Evolutionary conservation across 768 basidiomycete species (phyloP).

Genomic region (Trametes coccinea): DNA sequence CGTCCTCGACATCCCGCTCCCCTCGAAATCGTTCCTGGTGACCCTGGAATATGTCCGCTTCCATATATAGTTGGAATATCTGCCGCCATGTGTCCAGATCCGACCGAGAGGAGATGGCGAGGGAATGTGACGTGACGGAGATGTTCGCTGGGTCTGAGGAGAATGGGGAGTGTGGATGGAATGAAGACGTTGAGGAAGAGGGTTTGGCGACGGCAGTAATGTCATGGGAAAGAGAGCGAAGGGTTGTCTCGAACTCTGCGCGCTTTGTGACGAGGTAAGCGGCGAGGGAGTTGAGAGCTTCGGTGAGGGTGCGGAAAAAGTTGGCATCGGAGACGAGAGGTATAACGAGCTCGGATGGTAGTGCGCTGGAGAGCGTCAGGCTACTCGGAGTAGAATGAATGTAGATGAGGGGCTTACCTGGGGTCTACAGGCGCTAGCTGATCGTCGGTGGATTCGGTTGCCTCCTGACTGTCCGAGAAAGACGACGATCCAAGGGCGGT

Average conservation of each 20-base stretch:
- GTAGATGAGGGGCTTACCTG: not conserved
- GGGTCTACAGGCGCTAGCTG: not conserved
- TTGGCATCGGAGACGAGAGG: conserved; percentile 77
- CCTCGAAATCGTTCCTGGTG: conserved; percentile 63
- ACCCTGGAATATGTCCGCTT: conserved; percentile 83
- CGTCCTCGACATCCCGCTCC: conserved; percentile 67
- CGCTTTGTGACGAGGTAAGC: conserved; percentile 53
- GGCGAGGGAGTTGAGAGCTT: conserved; percentile 56
- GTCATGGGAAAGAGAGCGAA: conserved; percentile 48
- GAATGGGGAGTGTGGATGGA: conserved; percentile 36
- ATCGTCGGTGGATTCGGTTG: not conserved
- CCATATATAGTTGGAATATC: conserved; percentile 85
- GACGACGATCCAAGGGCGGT: not conserved
- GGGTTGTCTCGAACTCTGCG: conserved; percentile 46
- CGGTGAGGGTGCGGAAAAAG: conserved; percentile 76
- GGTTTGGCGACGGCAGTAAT: conserved; percentile 38
- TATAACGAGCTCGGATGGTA: conserved; percentile 59
- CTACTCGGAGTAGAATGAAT: conserved; percentile 6
- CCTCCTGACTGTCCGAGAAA: not conserved
- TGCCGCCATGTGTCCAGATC: conserved; percentile 90
- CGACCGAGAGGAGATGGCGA: conserved; percentile 30
- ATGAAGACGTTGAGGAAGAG: conserved; percentile 33
- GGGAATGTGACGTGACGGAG: conserved; percentile 20
- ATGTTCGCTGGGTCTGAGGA: conserved; percentile 27
- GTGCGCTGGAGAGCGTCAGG: not conserved